Conservation (phyloP, 2,329 filamentous ascomycete species). For the Neofusicoccum laricinum region DNA sequence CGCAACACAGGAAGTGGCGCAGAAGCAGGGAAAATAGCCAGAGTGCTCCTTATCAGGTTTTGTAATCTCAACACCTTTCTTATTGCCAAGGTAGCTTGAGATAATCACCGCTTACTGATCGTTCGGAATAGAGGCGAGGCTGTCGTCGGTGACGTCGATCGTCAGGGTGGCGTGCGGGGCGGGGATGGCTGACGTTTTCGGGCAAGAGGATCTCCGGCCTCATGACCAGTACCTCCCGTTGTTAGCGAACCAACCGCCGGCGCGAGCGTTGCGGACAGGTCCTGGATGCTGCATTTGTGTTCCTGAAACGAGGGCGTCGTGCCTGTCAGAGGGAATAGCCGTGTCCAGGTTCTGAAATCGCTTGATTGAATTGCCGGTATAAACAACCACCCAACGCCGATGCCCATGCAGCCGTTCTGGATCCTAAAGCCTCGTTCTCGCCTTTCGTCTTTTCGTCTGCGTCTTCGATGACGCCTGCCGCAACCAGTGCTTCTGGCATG, state of each 20-base stretch:
- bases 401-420: not conserved
- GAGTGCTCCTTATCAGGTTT: no score
- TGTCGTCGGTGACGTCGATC: not conserved
- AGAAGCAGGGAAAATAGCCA: no score
- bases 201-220: slow-evolving; percentile 8
- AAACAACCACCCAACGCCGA: not conserved
- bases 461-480: not conserved
- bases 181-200: slow-evolving; percentile 11
- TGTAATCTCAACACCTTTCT: not conserved
- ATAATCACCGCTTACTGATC: not conserved
- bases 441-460: not conserved
- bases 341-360: not conserved
- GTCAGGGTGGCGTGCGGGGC: slow-evolving; percentile 10
- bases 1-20: no score
- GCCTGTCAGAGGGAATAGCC: not conserved
- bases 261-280: not conserved
- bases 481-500: not conserved
- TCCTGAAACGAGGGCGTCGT: not conserved
- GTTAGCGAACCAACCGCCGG: not conserved
- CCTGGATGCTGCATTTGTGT: not conserved
- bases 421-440: not conserved
- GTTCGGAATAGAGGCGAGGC: not conserved
- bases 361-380: not conserved
- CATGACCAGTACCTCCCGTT: not conserved
- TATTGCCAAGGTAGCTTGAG: slow-evolving; percentile 24